Base-by-base conservation (phyloP, 163 green algal species). In the Prototheca stagnorum region DNA sequence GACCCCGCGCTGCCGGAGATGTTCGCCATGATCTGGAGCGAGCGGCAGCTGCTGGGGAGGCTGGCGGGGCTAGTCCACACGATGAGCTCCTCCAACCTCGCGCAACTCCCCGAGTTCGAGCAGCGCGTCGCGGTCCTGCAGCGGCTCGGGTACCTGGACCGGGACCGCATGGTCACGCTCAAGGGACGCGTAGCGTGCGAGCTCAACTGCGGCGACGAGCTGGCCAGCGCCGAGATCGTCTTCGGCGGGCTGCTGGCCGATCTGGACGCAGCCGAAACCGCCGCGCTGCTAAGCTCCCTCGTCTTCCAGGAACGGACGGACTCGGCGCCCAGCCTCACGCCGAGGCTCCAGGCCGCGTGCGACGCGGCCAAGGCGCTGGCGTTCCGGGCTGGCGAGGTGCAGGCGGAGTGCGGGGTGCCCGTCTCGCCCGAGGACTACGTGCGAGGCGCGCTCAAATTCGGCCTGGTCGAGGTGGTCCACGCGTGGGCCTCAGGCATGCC, bases 251-350 rank as follows among this genome's bases (percentile, higher is more conserved):
- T 90, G 36, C 62, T 97, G 49, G 49, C 61, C 3, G 73, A 85
- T 16, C 68, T 97, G 16, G 52, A 54, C 3, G 73, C 81, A 1
- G 79, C 80, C 31, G 79, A 95, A 68, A 81, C 82, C 17, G 84
- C 88, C 8, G 81, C 89, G 8, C 71, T 97, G 39, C 67, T 95
- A 25, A 84, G 71, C 11, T 78, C 82, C 1, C 64, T 96, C 5
- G 86, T 96, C 15, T 96, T 94, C 64, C 84, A 95, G 73, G 80
- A 90, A 47, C 86, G 88, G 65, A 79, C 45, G 24, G 70, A 85
- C 19, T 64, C 75, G 17, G 70, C 81, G 49, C 59, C 67, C 23
- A 42, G 81, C 35, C 62, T 75, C n/a, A 57, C 59, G 8, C 53
- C 59, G 0, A 43, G 46, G 9, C 72, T 94, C 56, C 42, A 53